phyloP scores from a whole-genome alignment of 2,329 filamentous ascomycete species.

The Calycina marina region DNA sequence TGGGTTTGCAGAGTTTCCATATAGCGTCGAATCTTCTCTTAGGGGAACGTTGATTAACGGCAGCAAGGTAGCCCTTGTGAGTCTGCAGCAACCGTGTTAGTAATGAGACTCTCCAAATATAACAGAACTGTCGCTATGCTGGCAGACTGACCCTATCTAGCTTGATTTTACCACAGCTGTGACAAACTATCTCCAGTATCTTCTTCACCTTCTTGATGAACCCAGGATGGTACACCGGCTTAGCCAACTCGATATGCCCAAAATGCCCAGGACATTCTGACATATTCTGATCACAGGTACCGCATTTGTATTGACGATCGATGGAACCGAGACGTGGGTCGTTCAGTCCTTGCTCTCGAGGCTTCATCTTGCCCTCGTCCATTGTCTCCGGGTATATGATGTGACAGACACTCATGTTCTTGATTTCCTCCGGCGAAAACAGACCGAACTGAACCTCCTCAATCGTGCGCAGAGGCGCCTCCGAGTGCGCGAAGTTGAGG shows the following conservation, averaged over 20 bases:
- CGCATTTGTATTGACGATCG: slow-evolving; percentile 89
- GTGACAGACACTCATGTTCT: slow-evolving; percentile 93
- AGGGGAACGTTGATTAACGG: slow-evolving; percentile 73
- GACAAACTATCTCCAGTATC: slow-evolving; percentile 95
- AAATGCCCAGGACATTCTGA: slow-evolving; percentile 96
- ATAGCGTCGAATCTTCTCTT: slow-evolving; percentile 90
- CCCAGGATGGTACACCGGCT: slow-evolving; percentile 86
- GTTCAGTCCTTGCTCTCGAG: slow-evolving; percentile 82
- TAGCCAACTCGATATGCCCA: slow-evolving; percentile 93
- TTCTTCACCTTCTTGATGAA: slow-evolving; percentile 99
- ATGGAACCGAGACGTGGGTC: slow-evolving; percentile 94
- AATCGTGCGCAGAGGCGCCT: slow-evolving; percentile 91
- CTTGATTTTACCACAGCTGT: slow-evolving; percentile 96
- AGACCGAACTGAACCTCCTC: slow-evolving; percentile 99
- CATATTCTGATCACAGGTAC: slow-evolving; percentile 91
- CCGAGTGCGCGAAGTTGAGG: slow-evolving; percentile 78
- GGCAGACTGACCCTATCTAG: slow-evolving; percentile 90
- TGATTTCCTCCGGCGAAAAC: slow-evolving; percentile 95
- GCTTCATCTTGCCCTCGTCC: slow-evolving; percentile 87
- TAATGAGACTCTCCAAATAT: slow-evolving; percentile 35
- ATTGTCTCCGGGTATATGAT: slow-evolving; percentile 99
- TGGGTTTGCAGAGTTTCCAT: slow-evolving; percentile 84
- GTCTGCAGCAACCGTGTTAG: slow-evolving; percentile 53
- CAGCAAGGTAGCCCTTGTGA: slow-evolving; percentile 70
- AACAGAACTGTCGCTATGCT: slow-evolving; percentile 39